A percentile compares a stretch with the other conserved stretches of the same genome.
phyloP scores from a whole-genome alignment of 805 yeast species.

The Saccharomycopsis microspora region DNA sequence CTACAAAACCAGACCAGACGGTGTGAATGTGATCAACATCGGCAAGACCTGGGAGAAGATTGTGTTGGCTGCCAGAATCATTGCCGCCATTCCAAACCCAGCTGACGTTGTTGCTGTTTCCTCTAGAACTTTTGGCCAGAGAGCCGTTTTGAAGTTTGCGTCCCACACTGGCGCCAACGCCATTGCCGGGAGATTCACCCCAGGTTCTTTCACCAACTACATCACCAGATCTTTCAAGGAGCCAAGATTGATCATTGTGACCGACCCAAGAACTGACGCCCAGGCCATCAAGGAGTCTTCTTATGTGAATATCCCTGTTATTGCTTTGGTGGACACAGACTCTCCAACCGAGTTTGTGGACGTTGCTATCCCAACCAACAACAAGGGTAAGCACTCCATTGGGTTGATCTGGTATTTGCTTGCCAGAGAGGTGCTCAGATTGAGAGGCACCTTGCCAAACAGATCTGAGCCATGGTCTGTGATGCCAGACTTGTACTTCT shows the following conservation, averaged over 20 bases:
- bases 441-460: slow-evolving; percentile 95
- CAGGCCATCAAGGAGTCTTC: slow-evolving; percentile 99
- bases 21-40: slow-evolving; percentile 96
- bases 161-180: slow-evolving; percentile 99
- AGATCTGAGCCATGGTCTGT: slow-evolving; percentile 96
- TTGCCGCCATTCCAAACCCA: slow-evolving; percentile 98
- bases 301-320: slow-evolving; percentile 99
- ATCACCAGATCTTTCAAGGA: slow-evolving; percentile 99
- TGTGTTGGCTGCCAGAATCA: slow-evolving; percentile 98
- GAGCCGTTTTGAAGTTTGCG: slow-evolving; percentile 99
- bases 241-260: slow-evolving; percentile 98
- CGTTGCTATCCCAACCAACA: slow-evolving; percentile 99
- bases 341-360: slow-evolving; percentile 98
- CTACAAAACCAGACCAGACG: slow-evolving; percentile 98
- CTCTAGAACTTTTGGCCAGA: slow-evolving; percentile 99
- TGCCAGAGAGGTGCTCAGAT: slow-evolving; percentile 98
- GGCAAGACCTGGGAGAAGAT: slow-evolving; percentile 99
- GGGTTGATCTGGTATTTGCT: slow-evolving; percentile 99
- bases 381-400: slow-evolving; percentile 99
- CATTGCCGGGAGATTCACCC: slow-evolving; percentile 99
- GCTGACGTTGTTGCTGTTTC: slow-evolving; percentile 98
- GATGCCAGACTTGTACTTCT: slow-evolving; percentile 99
- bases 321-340: slow-evolving; percentile 97
- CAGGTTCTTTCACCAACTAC: slow-evolving; percentile 99
- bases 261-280: slow-evolving; percentile 99